phyloP scores from a whole-genome alignment of 2,329 filamentous ascomycete genomes.

The Bipolaris victoriae region DNA sequence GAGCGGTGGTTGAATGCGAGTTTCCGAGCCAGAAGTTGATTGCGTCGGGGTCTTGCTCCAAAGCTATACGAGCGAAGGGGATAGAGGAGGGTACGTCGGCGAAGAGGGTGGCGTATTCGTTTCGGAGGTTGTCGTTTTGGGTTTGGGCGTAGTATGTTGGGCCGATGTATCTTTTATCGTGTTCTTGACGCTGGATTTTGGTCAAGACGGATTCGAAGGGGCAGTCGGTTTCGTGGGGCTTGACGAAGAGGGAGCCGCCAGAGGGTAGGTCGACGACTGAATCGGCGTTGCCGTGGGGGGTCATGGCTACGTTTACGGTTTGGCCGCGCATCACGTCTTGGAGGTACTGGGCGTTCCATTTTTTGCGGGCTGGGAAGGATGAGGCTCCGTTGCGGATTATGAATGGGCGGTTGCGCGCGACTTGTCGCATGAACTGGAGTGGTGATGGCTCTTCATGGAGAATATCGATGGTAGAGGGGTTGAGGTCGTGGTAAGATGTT shows the following conservation, averaged over 20 bases:
- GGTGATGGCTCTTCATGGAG: conserved; percentile 70
- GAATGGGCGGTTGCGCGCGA: conserved; percentile 76
- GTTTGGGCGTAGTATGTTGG: conserved; percentile 70
- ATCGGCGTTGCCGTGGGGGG: conserved; percentile 70
- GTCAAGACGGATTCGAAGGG: conserved; percentile 67
- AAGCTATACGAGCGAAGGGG: conserved; percentile 74
- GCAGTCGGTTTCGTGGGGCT: conserved; percentile 72
- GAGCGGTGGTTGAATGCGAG: conserved; percentile 69
- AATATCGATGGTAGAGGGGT: conserved; percentile 65
- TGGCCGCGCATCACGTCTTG: conserved; percentile 60
- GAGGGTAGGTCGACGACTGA: conserved; percentile 69
- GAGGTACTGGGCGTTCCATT: conserved; percentile 70
- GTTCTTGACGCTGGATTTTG: conserved; percentile 66
- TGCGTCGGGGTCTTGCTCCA: conserved; percentile 71
- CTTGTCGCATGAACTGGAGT: conserved; percentile 80
- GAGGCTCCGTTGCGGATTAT: conserved; percentile 68
- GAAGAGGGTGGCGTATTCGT: conserved; percentile 72
- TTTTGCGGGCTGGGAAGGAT: conserved; percentile 66
- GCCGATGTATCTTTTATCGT: not conserved
- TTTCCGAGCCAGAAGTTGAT: conserved; percentile 84
- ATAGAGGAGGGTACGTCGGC: conserved; percentile 68
- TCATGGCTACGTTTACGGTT: conserved; percentile 76
- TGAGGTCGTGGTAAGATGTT: conserved; percentile 75
- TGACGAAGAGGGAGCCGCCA: conserved; percentile 62
- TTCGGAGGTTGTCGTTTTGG: conserved; percentile 81